A percentile compares a stretch with the other conserved stretches of the same genome.
Conservation (phyloP, 345 rosid genomes). For the Cochlearia excelsa region DNA sequence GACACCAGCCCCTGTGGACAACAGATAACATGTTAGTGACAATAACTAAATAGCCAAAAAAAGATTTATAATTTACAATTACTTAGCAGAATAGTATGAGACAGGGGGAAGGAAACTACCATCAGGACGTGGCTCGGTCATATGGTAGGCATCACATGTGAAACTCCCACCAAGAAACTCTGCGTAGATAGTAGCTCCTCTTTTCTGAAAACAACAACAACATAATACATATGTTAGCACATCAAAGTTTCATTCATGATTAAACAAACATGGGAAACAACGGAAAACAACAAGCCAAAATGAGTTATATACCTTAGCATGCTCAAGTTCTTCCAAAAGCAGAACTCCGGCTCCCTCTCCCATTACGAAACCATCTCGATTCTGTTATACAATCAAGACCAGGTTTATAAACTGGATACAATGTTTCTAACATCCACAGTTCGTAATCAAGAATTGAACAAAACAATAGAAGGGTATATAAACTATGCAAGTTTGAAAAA, state of each 20-base stretch:
- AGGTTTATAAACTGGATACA: neutral
- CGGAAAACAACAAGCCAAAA: neutral
- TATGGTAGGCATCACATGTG: constrained; percentile 94
- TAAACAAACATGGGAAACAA: neutral
- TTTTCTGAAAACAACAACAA: constrained; percentile 44
- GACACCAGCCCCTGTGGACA: constrained; percentile 62
- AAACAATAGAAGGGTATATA: neutral
- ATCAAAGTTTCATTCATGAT: constrained; percentile 5
- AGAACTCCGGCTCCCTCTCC: constrained; percentile 99
- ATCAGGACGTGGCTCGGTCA: constrained; percentile 94
- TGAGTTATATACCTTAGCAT: constrained; percentile 71
- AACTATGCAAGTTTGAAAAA: neutral
- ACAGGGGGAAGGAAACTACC: constrained; percentile 40
- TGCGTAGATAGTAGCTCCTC: constrained; percentile 89
- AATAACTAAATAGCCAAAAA: neutral
- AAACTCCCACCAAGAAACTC: constrained; percentile 96
- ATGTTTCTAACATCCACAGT: constrained; percentile 9
- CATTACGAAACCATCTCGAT: constrained; percentile 96
- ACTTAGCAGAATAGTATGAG: neutral
- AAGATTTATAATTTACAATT: neutral
- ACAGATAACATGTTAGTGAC: neutral
- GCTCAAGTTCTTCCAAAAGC: constrained; percentile 92
- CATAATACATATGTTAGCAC: constrained; percentile 17
- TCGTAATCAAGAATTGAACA: neutral
- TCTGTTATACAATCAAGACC: constrained; percentile 43